Evolutionary conservation across 345 rosid species (phyloP), one percentile per base, ranked within the genome.

Genomic region (Populus deltoides): DNA sequence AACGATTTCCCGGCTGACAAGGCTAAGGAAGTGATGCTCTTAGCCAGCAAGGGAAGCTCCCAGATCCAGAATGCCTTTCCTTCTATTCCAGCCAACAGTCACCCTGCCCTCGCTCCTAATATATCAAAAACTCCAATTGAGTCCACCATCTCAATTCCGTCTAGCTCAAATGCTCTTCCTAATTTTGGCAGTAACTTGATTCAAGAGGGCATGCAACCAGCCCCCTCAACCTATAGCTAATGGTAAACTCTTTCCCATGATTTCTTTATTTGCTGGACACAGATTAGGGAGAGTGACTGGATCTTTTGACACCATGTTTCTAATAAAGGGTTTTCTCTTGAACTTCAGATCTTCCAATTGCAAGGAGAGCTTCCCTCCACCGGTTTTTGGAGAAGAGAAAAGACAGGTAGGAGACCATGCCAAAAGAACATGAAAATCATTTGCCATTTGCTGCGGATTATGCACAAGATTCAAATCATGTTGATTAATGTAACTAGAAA

Each of bases 311-410:
- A 4, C 10, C 18, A 8, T 22, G 66, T 18, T 74, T 62, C 68
- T 81, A 29, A 78, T 38, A 6, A 57, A 68, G 5, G 31, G 4
- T 12, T 59, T 63, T 57, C 15, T 75, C 66, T 25, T n/a, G 20
- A 55, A 72, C 65, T 81, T 69, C 90, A 93, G 98, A 91, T 83
- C 87, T 95, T 25, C 99, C 99, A 51, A 89, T 95, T 68, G 96
- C 96, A n/a, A 86, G 97, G 89, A 85, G 92, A 83, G 96, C 94
- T 74, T 95, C 99, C 35, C 98, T 95, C 20, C 99, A 92, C 80
- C 89, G 99, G 73, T 95, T 95, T 90, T 49, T 95, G 73, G 97
- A 87, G 84, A 95, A 92, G 91, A 89, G 99, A 76, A 95, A 95
- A 84, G 97, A 95, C 43, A 89, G 97, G 98, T 93, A 91, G 59